Conservation (phyloP, 495 filamentous ascomycete genomes). For the Aspergillus panamensis region DNA sequence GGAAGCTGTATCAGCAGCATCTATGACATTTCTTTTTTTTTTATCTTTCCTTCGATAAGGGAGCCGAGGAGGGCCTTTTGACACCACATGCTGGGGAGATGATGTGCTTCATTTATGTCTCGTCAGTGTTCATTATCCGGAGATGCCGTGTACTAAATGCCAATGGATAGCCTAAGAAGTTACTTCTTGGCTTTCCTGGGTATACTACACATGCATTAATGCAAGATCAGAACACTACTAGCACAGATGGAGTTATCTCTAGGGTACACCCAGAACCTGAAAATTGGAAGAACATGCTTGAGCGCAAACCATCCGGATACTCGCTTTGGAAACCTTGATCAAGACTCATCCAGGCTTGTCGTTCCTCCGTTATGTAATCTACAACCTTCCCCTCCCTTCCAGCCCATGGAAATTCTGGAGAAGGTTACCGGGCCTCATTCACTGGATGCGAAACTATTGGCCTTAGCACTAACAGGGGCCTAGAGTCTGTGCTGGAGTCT, state of each 20-base stretch:
- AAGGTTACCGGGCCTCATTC: background rate
- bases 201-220: no score
- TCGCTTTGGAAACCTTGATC: no score
- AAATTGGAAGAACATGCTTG: background rate
- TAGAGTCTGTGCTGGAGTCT: no score
- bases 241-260: no score
- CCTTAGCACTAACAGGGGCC: no score
- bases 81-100: conserved; percentile 13
- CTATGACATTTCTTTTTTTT: conserved; percentile 15
- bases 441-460: background rate
- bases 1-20: conserved; percentile 15
- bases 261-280: no score
- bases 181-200: no score
- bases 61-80: background rate
- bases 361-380: background rate
- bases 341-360: background rate
- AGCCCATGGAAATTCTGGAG: background rate
- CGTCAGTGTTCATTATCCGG: no score
- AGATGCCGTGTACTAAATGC: background rate
- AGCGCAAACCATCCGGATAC: background rate
- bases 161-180: background rate
- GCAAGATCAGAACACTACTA: no score
- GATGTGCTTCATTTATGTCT: conserved; percentile 1
- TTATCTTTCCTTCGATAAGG: background rate
- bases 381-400: background rate